Percentiles rank a stretch among this genome's conserved stretches.
Conservation (phyloP, 1,284 basidiomycete genomes). For the Golubevia pallescens region DNA sequence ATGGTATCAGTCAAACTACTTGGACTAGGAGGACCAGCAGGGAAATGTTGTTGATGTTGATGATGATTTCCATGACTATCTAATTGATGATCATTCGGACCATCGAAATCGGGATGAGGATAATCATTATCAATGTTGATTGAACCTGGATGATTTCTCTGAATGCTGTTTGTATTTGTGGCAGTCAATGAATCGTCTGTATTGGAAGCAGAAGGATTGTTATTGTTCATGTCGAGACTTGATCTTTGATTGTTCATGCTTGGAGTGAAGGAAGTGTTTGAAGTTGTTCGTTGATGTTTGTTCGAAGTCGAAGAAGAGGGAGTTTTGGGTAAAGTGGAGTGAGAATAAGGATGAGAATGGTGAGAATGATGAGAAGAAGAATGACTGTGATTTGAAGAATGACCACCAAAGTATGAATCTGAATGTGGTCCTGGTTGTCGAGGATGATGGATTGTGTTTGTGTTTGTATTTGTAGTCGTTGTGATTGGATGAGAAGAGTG, state of each 20-base stretch:
- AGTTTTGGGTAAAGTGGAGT: slow-evolving; percentile 1
- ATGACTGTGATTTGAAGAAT: too few species aligned
- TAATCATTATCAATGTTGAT: slow-evolving; percentile 16
- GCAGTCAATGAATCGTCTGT: neutral
- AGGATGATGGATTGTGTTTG: slow-evolving; percentile 26
- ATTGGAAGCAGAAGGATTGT: neutral
- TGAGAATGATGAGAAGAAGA: too few species aligned
- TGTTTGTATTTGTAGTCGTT: too few species aligned
- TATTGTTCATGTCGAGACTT: neutral
- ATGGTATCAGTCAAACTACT: slow-evolving; percentile 63
- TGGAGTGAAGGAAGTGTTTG: too few species aligned
- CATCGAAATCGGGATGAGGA: slow-evolving; percentile 22
- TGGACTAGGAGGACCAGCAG: slow-evolving; percentile 50
- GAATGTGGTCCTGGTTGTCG: slow-evolving; percentile 33
- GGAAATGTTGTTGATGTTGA: slow-evolving; percentile 8
- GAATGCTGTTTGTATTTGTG: neutral
- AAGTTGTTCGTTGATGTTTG: too few species aligned
- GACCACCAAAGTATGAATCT: slow-evolving; percentile 39
- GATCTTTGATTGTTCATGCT: too few species aligned
- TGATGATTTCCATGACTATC: neutral
- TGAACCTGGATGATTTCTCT: slow-evolving; percentile 2
- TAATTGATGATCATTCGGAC: slow-evolving; percentile 9
- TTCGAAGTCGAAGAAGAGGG: too few species aligned
- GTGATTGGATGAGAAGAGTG: too few species aligned
- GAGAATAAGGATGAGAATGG: slow-evolving; percentile 16